Percentiles rank a stretch among this genome's conserved stretches.
These are phyloP conservation scores for Hymenochaete sp. DNA, from an alignment of 1,284 basidiomycete genomes.

Conservation along the genomic window DNA sequence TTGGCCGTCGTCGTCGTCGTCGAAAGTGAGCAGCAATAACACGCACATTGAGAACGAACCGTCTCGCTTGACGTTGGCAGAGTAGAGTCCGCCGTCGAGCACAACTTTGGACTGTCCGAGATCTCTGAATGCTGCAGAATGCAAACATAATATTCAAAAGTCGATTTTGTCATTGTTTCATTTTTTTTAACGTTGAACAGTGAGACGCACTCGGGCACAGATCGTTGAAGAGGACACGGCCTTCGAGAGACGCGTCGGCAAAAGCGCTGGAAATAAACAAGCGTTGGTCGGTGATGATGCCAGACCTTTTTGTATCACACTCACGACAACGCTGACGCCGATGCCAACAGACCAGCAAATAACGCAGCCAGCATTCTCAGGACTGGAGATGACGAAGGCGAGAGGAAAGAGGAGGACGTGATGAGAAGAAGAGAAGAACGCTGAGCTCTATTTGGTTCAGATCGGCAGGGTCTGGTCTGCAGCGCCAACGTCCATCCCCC, in stretches of 20 bases:
- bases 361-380: no score
- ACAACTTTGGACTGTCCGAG: slow-evolving; percentile 51
- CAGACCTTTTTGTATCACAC: no score
- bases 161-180: slow-evolving; percentile 5
- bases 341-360: no score
- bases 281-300: no score
- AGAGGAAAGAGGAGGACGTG: no score
- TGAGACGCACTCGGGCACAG: slow-evolving; percentile 45
- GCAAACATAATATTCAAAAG: slow-evolving; percentile 33
- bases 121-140: no score
- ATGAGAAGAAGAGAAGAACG: no score
- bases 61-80: slow-evolving; percentile 43
- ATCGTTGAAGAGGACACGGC: slow-evolving; percentile 42
- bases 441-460: no score
- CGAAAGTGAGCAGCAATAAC: neutral
- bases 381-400: no score
- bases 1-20: slow-evolving; percentile 17
- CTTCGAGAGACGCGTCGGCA: slow-evolving; percentile 2
- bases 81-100: slow-evolving; percentile 49
- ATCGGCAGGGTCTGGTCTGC: no score
- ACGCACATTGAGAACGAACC: slow-evolving; percentile 61
- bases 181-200: neutral
- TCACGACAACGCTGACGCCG: no score
- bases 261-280: neutral
- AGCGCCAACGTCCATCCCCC: no score